Percentiles rank a stretch among this genome's conserved stretches.
phyloP scores from a whole-genome alignment of 768 basidiomycete species.

The Boletus tomentosulus region DNA sequence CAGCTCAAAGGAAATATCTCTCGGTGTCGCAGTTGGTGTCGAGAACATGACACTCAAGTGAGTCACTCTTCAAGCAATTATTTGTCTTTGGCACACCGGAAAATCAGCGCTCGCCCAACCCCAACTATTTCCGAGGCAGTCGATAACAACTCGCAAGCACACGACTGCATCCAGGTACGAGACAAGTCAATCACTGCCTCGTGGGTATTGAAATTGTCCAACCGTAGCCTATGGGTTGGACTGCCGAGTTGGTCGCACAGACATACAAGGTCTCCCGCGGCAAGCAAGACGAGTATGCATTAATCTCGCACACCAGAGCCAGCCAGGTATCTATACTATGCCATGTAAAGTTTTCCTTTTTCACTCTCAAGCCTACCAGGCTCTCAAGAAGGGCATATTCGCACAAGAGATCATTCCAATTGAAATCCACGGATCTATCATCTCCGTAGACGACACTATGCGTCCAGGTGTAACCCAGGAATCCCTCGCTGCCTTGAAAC shows the following conservation, averaged over 20 bases:
- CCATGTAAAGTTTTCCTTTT: not conserved
- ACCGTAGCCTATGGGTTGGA: conserved; percentile 89
- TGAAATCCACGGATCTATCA: conserved; percentile 59
- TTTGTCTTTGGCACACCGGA: not conserved
- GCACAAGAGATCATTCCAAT: conserved; percentile 87
- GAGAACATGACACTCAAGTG: conserved; percentile 84
- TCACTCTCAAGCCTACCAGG: conserved; percentile 35
- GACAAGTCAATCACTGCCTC: not conserved
- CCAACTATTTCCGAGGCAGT: conserved; percentile 62
- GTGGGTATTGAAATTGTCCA: not conserved
- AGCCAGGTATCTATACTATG: conserved; percentile 40
- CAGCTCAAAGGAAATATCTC: conserved; percentile 71
- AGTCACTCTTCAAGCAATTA: conserved; percentile 18
- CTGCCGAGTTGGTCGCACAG: conserved; percentile 86
- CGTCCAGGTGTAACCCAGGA: conserved; percentile 78
- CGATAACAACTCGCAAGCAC: conserved; percentile 55
- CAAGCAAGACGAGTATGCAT: conserved; percentile 86
- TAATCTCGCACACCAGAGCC: conserved; percentile 83
- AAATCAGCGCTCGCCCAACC: conserved; percentile 63
- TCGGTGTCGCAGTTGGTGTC: conserved; percentile 81
- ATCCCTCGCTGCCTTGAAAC: conserved; percentile 72
- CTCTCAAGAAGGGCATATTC: conserved; percentile 68
- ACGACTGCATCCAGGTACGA: conserved; percentile 66
- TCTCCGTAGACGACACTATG: conserved; percentile 84
- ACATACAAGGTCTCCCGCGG: conserved; percentile 71